phyloP scores from a whole-genome alignment of 257 asterid species.

The Oldenlandia corymbosa region DNA sequence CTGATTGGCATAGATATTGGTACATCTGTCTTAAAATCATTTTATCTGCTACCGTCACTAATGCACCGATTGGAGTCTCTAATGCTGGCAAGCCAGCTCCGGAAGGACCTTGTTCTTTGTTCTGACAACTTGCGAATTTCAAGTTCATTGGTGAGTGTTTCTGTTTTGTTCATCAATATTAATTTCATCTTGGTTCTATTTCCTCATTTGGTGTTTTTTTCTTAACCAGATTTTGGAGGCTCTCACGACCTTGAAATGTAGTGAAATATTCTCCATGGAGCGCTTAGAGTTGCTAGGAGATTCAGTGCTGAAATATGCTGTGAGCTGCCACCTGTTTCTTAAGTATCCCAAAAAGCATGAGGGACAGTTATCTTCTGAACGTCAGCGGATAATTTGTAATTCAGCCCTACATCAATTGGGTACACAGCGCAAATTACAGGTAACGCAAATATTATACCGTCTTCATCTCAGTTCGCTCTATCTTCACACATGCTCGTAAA shows the following conservation, averaged over 20 bases:
- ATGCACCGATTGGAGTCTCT: constrained; percentile 86
- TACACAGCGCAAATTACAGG: constrained; percentile 70
- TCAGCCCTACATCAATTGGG: constrained; percentile 69
- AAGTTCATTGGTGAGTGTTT: constrained; percentile 61
- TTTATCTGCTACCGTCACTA: constrained; percentile 88
- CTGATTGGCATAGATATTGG: constrained; percentile 52
- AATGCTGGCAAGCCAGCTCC: constrained; percentile 91
- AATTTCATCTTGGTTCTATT: constrained; percentile 4
- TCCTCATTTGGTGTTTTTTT: constrained; percentile 11
- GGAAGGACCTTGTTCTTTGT: constrained; percentile 50
- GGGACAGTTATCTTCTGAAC: constrained; percentile 56
- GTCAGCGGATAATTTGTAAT: constrained; percentile 52
- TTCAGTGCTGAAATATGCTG: constrained; percentile 71
- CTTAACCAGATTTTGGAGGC: constrained; percentile 78
- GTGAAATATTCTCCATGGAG: constrained; percentile 90
- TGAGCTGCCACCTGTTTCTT: constrained; percentile 74
- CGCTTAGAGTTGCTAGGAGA: constrained; percentile 93
- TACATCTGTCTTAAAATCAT: constrained; percentile 53
- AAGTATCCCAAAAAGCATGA: constrained; percentile 68
- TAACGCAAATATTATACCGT: constrained; percentile 15
- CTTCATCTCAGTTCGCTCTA: background rate
- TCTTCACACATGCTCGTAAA: background rate
- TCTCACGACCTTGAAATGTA: constrained; percentile 71
- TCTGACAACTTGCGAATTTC: constrained; percentile 43
- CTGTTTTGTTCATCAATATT: background rate